Evolutionary conservation across 106 monocot species (phyloP), one percentile per base, ranked within the genome.

Genomic region (Dendrobium catenatum): DNA sequence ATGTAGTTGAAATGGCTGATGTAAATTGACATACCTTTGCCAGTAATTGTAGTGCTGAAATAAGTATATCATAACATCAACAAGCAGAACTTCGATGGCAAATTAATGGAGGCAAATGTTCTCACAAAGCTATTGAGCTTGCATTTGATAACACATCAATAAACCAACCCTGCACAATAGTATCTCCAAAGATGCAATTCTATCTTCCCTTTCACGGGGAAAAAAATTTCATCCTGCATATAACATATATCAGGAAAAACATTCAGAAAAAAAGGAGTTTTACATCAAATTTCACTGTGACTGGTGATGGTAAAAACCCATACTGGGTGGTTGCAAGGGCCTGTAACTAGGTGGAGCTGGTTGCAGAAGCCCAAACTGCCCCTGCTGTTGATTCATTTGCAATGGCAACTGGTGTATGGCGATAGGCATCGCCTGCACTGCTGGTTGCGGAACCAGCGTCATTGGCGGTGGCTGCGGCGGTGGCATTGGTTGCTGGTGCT

Each of bases 221-320:
- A 42, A 47, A 49, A 43, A n/a, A 13, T 70, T 19, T 76, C 49
- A 76, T 48, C 48, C 49, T 49, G n/a, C 76, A 76, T 76, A 11
- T 40, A 74, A 74, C 49, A 76, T 15, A 74, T 5, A 76, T 17
- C 47, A 48, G 49, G 74, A 74, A 74, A 44, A 44, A 44, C 74
- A n/a, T 70, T 19, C n/a, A n/a, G 37, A 27, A 74, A 19, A 15
- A n/a, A 15, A n/a, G 18, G 42, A n/a, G 43, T 74, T 49, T 76
- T 26, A 51, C 76, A 76, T 76, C 19, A 59, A 15, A n/a, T 15
- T 44, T 93, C 83, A 87, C 64, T 88, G 86, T 59, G 83, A 77
- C 72, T 88, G 91, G 42, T 83, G 86, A 33, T 85, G 89, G 86
- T 85, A 99, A 82, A 88, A 99, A 6, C 77, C 81, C 89, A 99